A percentile compares a stretch with the other conserved stretches of the same genome.
These are phyloP conservation scores for Nicotiana knightiana DNA, from an alignment of 257 asterid genomes.

Conservation along the genomic window DNA sequence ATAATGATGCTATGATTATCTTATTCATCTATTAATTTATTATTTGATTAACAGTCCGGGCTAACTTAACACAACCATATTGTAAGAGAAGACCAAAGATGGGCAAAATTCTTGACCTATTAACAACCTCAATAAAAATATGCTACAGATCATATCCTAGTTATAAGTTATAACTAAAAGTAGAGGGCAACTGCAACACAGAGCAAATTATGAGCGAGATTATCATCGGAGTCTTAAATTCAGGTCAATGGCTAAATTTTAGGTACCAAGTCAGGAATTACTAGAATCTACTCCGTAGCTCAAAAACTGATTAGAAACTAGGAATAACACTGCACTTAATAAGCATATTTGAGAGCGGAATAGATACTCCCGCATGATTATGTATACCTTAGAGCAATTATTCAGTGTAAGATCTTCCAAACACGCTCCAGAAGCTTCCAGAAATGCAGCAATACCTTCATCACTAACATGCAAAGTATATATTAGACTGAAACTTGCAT, in stretches of 20 bases:
- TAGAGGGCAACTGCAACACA: background rate
- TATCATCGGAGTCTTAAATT: background rate
- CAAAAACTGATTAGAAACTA: background rate
- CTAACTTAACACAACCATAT: background rate
- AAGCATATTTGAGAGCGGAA: background rate
- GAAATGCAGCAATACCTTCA: constrained; percentile 73
- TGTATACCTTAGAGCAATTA: constrained; percentile 45
- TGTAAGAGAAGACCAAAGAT: background rate
- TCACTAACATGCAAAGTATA: constrained; percentile 36
- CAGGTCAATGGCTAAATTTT: background rate
- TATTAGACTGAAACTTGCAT: constrained; percentile 5
- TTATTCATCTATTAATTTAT: background rate
- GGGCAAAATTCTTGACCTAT: background rate
- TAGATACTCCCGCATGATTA: background rate
- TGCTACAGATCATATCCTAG: background rate
- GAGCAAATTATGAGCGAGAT: background rate
- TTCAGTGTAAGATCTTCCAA: constrained; percentile 66
- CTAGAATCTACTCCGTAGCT: background rate
- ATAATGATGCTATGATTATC: background rate
- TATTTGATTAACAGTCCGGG: background rate
- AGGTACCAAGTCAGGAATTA: background rate
- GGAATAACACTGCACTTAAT: background rate
- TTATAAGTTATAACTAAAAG: background rate
- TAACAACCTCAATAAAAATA: background rate
- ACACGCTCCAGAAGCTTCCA: constrained; percentile 69